These are phyloP conservation scores for Leccinum sublutescens DNA, from an alignment of 768 basidiomycete genomes.

Conservation along the genomic window DNA sequence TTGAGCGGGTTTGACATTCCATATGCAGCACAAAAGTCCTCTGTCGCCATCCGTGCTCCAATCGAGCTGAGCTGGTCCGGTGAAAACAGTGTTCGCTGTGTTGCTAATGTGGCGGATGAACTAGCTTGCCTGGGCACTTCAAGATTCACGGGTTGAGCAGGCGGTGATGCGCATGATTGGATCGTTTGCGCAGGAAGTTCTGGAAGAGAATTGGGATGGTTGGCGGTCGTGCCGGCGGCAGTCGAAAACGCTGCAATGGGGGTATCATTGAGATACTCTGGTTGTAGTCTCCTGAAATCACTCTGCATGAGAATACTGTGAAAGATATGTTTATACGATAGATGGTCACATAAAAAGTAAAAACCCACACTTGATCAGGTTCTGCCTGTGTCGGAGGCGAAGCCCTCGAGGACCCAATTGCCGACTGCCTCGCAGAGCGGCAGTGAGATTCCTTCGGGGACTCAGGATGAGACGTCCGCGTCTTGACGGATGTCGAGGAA, in stretches of 20 bases:
- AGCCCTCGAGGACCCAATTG: conserved; percentile 14
- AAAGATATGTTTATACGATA: conserved; percentile 5
- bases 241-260: conserved; percentile 52
- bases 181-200: not conserved
- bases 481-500: conserved; percentile 18
- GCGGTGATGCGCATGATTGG: not conserved
- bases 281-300: conserved; percentile 70
- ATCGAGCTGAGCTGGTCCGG: too few species aligned
- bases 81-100: too few species aligned
- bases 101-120: too few species aligned
- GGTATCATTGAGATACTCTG: conserved; percentile 92
- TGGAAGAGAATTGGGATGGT: not conserved
- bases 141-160: not conserved
- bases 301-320: conserved; percentile 73
- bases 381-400: conserved; percentile 32
- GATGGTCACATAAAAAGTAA: not conserved
- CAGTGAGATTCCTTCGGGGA: conserved; percentile 16
- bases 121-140: too few species aligned
- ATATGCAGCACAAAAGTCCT: too few species aligned
- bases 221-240: not conserved
- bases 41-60: too few species aligned
- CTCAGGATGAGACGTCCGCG: conserved; percentile 7
- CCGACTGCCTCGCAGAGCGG: conserved; percentile 38
- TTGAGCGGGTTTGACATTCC: too few species aligned
- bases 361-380: conserved; percentile 60